Evolutionary conservation across 2,329 filamentous ascomycete species (phyloP).

Genomic region (Sporothrix pseudoabietina): DNA sequence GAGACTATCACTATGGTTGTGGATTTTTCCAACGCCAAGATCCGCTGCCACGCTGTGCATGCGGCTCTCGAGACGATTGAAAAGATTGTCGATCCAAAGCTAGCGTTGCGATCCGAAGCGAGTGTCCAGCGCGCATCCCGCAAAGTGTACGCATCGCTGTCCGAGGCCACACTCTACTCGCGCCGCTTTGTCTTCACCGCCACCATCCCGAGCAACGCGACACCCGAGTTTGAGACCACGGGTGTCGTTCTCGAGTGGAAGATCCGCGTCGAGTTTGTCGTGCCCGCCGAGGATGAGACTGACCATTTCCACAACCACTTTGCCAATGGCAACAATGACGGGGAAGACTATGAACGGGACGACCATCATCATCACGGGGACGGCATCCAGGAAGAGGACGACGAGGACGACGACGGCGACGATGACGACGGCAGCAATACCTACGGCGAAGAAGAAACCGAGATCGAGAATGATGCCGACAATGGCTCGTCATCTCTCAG

Average conservation of each 20-base stretch:
- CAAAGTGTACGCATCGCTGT: slow-evolving; percentile 74
- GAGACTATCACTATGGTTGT: slow-evolving; percentile 83
- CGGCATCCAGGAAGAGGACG: slow-evolving; percentile 37
- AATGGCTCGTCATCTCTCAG: not conserved
- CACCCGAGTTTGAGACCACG: slow-evolving; percentile 89
- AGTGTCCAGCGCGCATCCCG: slow-evolving; percentile 86
- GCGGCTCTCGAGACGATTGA: slow-evolving; percentile 85
- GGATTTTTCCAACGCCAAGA: slow-evolving; percentile 75
- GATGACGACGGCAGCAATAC: not conserved
- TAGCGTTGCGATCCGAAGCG: slow-evolving; percentile 81
- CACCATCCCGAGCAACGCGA: slow-evolving; percentile 79
- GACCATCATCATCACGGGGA: slow-evolving; percentile 20
- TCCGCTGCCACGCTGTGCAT: slow-evolving; percentile 84
- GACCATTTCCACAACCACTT: slow-evolving; percentile 28
- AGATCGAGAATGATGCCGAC: not conserved
- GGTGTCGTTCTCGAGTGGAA: slow-evolving; percentile 88
- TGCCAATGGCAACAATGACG: slow-evolving; percentile 43
- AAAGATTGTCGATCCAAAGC: slow-evolving; percentile 74
- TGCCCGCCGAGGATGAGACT: slow-evolving; percentile 52
- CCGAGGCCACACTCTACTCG: slow-evolving; percentile 81
- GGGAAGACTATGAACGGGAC: slow-evolving; percentile 27
- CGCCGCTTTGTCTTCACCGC: slow-evolving; percentile 77
- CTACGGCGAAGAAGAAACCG: slow-evolving; percentile 1
- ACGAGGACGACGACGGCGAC: slow-evolving; percentile 36
- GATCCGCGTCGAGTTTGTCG: slow-evolving; percentile 88